Percentiles rank a stretch among this genome's conserved stretches.
These are phyloP conservation scores for Colletotrichum zoysiae DNA, from an alignment of 2,329 filamentous ascomycete genomes.

Conservation along the genomic window DNA sequence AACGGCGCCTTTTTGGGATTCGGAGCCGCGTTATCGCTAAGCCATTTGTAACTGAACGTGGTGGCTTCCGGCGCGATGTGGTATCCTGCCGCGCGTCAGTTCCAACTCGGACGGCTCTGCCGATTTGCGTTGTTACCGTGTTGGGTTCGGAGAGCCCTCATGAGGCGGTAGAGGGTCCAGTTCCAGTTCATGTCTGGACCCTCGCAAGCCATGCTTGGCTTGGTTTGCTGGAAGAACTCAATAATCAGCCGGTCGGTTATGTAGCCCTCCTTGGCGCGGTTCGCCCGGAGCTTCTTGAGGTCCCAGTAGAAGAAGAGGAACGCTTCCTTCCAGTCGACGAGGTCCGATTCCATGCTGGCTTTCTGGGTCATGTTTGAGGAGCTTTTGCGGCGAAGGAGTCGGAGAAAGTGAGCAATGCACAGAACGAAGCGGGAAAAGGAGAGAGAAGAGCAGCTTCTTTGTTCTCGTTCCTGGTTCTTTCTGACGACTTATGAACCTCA, in stretches of 20 bases:
- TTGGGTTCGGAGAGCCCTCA: conserved; percentile 7
- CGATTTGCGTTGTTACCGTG: neutral
- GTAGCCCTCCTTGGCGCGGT: neutral
- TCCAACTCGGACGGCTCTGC: neutral
- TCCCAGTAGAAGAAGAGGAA: conserved; percentile 37
- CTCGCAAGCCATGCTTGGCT: neutral
- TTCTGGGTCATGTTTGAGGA: conserved; percentile 4
- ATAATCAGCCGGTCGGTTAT: conserved; percentile 5
- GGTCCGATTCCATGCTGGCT: neutral
- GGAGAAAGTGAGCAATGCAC: neutral
- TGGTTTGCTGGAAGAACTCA: neutral
- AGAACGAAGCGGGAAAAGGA: neutral
- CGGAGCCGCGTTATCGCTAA: neutral
- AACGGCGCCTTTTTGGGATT: neutral
- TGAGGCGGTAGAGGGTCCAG: neutral
- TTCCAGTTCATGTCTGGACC: conserved; percentile 5
- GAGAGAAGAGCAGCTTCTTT: neutral
- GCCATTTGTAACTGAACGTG: conserved; percentile 5
- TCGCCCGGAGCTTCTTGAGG: neutral
- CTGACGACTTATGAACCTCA: neutral
- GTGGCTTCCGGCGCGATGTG: conserved; percentile 8
- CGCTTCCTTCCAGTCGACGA: conserved; percentile 27
- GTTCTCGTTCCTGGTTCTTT: neutral
- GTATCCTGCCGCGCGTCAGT: neutral
- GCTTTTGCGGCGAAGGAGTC: neutral